Evolutionary conservation across 176 grass and related monocot genomes (phyloP).

Genomic region (Ensete glaucum): DNA sequence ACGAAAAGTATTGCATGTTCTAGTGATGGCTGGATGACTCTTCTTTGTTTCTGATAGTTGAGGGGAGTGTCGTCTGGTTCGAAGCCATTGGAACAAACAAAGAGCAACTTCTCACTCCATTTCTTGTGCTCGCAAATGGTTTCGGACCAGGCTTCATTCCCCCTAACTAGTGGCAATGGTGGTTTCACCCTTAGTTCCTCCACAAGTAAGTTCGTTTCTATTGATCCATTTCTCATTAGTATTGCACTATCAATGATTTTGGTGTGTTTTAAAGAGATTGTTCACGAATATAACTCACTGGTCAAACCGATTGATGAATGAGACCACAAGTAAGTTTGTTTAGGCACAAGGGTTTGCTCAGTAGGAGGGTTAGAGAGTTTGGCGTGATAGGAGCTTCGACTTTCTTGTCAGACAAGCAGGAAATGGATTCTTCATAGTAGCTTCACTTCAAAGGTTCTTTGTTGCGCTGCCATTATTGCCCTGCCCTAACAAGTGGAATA

Average conservation of each 20-base stretch:
- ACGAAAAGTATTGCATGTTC: background rate
- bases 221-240: too few relatives aligned
- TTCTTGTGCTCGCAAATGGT: constrained; percentile 10
- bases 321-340: too few relatives aligned
- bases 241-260: too few relatives aligned
- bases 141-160: constrained; percentile 99
- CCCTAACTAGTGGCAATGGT: constrained; percentile 34
- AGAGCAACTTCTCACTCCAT: background rate
- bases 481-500: background rate
- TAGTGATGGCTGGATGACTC: too few relatives aligned
- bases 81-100: background rate
- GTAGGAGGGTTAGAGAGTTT: background rate
- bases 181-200: too few relatives aligned
- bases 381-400: background rate
- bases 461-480: background rate
- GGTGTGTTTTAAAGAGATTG: too few relatives aligned
- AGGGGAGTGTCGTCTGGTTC: constrained; percentile 3
- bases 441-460: constrained; percentile 15
- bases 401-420: background rate
- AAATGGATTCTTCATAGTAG: background rate
- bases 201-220: too few relatives aligned
- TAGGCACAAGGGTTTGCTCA: too few relatives aligned
- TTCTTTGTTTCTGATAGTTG: too few relatives aligned
- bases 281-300: constrained; percentile 1
- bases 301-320: too few relatives aligned